Percentiles rank a stretch among this genome's conserved stretches.
phyloP scores from a whole-genome alignment of 768 basidiomycete genomes.

The Amanita muscaria region DNA sequence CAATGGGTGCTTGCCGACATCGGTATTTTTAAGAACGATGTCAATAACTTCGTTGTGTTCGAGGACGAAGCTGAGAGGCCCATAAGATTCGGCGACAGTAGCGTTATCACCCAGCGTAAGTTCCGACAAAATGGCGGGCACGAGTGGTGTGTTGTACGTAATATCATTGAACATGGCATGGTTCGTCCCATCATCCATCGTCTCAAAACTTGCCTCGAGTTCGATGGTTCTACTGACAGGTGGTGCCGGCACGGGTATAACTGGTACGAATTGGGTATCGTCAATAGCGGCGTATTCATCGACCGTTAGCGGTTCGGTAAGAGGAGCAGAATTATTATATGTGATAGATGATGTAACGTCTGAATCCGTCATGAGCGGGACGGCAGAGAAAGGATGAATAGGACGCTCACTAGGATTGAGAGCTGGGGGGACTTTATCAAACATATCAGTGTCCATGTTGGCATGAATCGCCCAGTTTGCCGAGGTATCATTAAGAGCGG shows the following conservation, averaged over 20 bases:
- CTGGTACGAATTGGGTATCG: conserved; percentile 64
- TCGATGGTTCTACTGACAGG: conserved; percentile 49
- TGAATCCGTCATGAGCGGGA: conserved; percentile 17
- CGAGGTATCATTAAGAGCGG: conserved; percentile 77
- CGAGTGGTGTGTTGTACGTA: conserved; percentile 59
- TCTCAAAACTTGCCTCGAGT: conserved; percentile 72
- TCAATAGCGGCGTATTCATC: conserved; percentile 52
- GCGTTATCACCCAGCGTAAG: conserved; percentile 73
- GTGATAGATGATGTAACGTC: conserved; percentile 80
- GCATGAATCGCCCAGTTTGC: conserved; percentile 87
- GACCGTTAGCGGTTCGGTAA: conserved; percentile 45
- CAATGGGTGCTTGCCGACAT: conserved; percentile 80
- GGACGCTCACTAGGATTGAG: conserved; percentile 61
- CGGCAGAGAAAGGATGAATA: neutral
- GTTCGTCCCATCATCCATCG: conserved; percentile 81
- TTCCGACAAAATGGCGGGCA: conserved; percentile 70
- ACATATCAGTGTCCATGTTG: conserved; percentile 88
- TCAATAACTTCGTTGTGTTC: conserved; percentile 71
- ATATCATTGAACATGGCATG: conserved; percentile 67
- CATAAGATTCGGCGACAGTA: conserved; percentile 62
- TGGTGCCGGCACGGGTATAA: conserved; percentile 41
- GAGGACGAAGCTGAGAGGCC: conserved; percentile 67
- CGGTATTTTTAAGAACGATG: conserved; percentile 64
- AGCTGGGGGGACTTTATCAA: conserved; percentile 65
- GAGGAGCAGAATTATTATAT: conserved; percentile 47